Conservation (phyloP, 768 basidiomycete genomes). For the Leccinum aurantiacum region DNA sequence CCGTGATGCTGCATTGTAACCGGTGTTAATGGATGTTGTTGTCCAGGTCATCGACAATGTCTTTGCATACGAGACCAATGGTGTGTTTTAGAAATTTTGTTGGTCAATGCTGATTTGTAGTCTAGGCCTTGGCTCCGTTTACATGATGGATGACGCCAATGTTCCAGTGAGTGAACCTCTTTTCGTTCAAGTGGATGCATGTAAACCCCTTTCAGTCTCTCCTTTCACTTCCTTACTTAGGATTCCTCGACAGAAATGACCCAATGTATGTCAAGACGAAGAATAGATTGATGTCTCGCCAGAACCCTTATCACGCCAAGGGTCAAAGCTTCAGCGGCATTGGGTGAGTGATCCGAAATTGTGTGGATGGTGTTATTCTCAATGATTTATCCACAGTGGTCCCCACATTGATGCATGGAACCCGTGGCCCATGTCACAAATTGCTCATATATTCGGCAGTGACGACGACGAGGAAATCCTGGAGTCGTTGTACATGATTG, state of each 20-base stretch:
- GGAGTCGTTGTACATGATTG: constrained; percentile 59
- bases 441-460: constrained; percentile 71
- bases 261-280: constrained; percentile 65
- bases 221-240: constrained; percentile 77
- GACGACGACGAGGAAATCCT: constrained; percentile 71
- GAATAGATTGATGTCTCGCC: constrained; percentile 55
- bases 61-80: constrained; percentile 79
- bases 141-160: constrained; percentile 86
- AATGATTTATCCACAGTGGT: constrained; percentile 43
- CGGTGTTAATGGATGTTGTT: not conserved
- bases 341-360: constrained; percentile 48
- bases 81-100: constrained; percentile 30
- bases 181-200: not conserved
- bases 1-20: not conserved
- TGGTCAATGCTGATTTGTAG: not conserved
- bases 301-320: constrained; percentile 69
- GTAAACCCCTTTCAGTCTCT: constrained; percentile 49
- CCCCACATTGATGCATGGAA: constrained; percentile 73
- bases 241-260: constrained; percentile 63
- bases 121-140: constrained; percentile 63
- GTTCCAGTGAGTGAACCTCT: constrained; percentile 57
- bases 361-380: not conserved
- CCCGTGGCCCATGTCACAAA: constrained; percentile 85
- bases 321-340: constrained; percentile 66
- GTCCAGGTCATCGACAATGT: constrained; percentile 59